These are phyloP conservation scores for Acer negundo DNA, from an alignment of 345 rosid genomes.

Conservation along the genomic window DNA sequence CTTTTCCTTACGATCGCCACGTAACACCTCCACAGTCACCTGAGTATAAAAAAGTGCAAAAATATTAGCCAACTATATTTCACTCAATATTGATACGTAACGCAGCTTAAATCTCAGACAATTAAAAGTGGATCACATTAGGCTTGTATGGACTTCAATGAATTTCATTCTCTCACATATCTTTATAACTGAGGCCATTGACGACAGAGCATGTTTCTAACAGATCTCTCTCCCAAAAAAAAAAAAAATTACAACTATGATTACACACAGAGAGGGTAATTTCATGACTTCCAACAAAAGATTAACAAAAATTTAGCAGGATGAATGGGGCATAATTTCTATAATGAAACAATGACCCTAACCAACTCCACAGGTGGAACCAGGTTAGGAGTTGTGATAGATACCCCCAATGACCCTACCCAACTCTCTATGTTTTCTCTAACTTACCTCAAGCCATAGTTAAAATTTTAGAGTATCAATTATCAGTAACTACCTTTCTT, in stretches of 20 bases:
- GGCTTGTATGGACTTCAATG: background rate
- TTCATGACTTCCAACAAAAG: background rate
- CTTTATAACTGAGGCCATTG: background rate
- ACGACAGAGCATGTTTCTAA: background rate
- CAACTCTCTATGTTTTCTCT: no score
- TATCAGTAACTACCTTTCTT: no score
- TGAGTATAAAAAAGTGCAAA: constrained; percentile 25
- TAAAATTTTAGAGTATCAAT: no score
- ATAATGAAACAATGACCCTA: background rate
- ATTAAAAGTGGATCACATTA: background rate
- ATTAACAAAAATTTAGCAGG: background rate
- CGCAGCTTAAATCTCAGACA: background rate
- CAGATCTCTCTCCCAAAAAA: background rate
- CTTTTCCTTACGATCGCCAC: constrained; percentile 94
- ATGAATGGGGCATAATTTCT: background rate
- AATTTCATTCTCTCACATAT: background rate
- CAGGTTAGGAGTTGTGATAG: no score
- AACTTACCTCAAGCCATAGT: no score
- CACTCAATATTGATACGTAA: background rate
- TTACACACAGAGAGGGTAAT: background rate
- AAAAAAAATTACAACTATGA: background rate
- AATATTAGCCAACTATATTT: background rate
- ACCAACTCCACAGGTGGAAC: no score
- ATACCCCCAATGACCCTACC: no score
- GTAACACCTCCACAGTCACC: constrained; percentile 85